Base-by-base conservation (phyloP, 805 yeast genomes). In the Barnettozyma populi region DNA sequence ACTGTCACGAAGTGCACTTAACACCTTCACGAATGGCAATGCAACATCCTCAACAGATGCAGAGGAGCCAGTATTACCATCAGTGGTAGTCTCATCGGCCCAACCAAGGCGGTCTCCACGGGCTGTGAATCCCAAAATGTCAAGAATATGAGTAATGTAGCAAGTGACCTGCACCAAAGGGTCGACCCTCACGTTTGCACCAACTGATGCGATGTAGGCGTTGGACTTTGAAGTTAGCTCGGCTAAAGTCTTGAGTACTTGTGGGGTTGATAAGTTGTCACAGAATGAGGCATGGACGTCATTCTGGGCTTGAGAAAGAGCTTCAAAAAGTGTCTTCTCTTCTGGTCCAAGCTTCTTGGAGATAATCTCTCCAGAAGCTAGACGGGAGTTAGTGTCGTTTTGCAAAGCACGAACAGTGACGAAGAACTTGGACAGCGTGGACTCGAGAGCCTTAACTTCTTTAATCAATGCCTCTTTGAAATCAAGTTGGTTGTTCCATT, bases 401-500 rank as follows among this genome's bases (percentile, higher is more conserved):
- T 79, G 75, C 54, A 89, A 72, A 4, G 97, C 97, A 56, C 95
- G 77, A n/a, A 89, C 84, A 45, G 79, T 88, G 38, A 84, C 80
- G 75, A 94, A 94, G 63, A 86, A 92, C 63, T 90, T 94, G 53
- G 80, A 80, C 44, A 90, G 65, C 2, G 90, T 67, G 4, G 84
- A 71, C 68, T 94, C 98, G 39, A 79, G 70, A 2, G 90, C 72
- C 66, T 76, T 82, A 24, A 88, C 96, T 63, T 92, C 96, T 47
- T 73, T 69, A 47, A 89, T 67, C 48, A 94, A 71, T 41, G 84
- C 72, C 60, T 86, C 92, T 67, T 92, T 92, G 72, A 94, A 94
- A 65, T 94, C 99, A 43, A 94, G 71, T 53, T 89, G 94, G 60
- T 79, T 82, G 61, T 90, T 92, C 99, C 99, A 94, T 58, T 84